These are phyloP conservation scores for Coemansia sp. DNA, from an alignment of 192 early-diverging fungal genomes.

Conservation along the genomic window DNA sequence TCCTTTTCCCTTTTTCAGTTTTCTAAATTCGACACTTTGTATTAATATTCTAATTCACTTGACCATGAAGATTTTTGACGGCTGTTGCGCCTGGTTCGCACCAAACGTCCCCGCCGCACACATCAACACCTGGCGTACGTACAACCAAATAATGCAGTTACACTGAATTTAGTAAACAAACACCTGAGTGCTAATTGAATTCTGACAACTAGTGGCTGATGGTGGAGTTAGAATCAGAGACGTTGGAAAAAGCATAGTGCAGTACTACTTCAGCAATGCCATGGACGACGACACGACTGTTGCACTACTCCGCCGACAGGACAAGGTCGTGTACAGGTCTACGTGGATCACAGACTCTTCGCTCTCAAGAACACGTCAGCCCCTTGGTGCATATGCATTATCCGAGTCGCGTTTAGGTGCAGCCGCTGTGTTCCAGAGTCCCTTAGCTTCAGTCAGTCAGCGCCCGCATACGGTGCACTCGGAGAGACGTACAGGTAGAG, in stretches of 20 bases:
- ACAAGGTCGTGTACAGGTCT: slow-evolving; percentile 50
- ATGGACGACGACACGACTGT: slow-evolving; percentile 28
- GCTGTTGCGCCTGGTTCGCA: slow-evolving; percentile 50
- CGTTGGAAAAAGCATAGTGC: slow-evolving; percentile 18
- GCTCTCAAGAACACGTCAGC: slow-evolving; percentile 38
- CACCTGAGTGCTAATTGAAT: background rate
- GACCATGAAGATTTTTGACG: slow-evolving; percentile 57
- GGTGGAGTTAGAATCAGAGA: slow-evolving; percentile 52
- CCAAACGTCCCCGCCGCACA: slow-evolving; percentile 45
- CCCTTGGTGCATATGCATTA: slow-evolving; percentile 43
- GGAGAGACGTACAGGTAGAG: background rate
- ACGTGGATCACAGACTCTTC: slow-evolving; percentile 53
- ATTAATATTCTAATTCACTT: background rate
- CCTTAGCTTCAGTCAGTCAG: background rate
- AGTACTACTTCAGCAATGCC: slow-evolving; percentile 53
- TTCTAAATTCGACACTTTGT: slow-evolving; percentile 5
- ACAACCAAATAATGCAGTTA: background rate
- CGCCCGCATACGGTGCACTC: slow-evolving; percentile 1
- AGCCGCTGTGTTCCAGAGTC: slow-evolving; percentile 2
- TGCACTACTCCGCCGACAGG: slow-evolving; percentile 25
- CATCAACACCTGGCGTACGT: slow-evolving; percentile 44
- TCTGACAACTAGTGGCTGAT: slow-evolving; percentile 22
- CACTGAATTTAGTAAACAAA: background rate
- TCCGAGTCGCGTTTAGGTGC: background rate
- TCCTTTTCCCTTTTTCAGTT: background rate